Base-by-base conservation (phyloP, 2,329 filamentous ascomycete genomes). In the Xenoacremonium recifei region DNA sequence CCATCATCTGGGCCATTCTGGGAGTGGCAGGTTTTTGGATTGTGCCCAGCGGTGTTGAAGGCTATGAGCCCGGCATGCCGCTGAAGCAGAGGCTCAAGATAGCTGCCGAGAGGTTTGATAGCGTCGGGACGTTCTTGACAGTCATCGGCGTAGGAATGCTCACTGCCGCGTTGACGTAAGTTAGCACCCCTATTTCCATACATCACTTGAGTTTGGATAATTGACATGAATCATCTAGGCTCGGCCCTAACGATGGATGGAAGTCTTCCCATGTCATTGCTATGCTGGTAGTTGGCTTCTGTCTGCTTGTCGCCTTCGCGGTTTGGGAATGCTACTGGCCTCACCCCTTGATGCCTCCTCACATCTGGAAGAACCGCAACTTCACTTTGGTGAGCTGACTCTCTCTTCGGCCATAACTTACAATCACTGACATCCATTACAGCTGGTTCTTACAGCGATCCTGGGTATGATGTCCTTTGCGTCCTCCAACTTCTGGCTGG, bases 121-220 rank as follows among this genome's bases (percentile, higher is more conserved):
- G 79, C 6, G 61, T 84, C 0, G 83, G 83, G 0, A 82, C 79
- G 0, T 54, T 73, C 1, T 61, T 85, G 45, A 80, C 82, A 4
- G 72, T 86, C 23, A 69, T 76, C n/a, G 82, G 83, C 0, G 81
- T 84, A 44, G 82, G 79, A 4, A 72, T 82, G 69, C 79, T 85
- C 55, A 82, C 79, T 12, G 79, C 79, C 17, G 77, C 76, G 2
- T 65, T 85, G 44, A 82, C 72, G 70, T 78, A 58, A 60, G 72
- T 68, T 20, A 9, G 6, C 32, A n/a, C 15, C 16, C 32, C 17
- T 34, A 37, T 54, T 23, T 47, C 21, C 35, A 3, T 38, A 33
- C 18, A 17, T 43, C 5, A 9, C 18, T 6, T 34, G 17, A 19
- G 12, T 15, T 27, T 15, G 9, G 18, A 16, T 23, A n/a, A 33